These are phyloP conservation scores for Populus pruinosa DNA, from an alignment of 345 rosid genomes.

Conservation along the genomic window DNA sequence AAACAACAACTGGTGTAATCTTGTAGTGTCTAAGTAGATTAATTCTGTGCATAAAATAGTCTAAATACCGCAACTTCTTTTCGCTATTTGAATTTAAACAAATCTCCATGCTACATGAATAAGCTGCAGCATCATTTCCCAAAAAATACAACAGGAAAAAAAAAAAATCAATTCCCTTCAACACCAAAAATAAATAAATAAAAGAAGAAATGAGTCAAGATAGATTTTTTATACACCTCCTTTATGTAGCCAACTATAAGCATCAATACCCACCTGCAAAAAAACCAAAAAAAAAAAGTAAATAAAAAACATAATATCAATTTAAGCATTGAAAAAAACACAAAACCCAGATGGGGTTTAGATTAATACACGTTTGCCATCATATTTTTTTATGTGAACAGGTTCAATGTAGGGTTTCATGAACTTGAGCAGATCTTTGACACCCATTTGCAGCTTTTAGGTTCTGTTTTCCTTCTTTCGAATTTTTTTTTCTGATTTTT, in stretches of 20 bases:
- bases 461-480: background rate
- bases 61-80: conserved; percentile 59
- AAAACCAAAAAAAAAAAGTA: too few species aligned
- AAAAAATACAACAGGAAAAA: background rate
- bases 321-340: background rate
- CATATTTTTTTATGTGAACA: conserved; percentile 71
- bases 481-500: background rate
- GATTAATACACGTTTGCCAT: conserved; percentile 60
- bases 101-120: conserved; percentile 95
- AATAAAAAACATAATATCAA: background rate
- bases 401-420: conserved; percentile 74
- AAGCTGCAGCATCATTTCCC: conserved; percentile 41
- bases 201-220: background rate
- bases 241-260: conserved; percentile 90
- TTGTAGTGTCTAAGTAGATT: conserved; percentile 59
- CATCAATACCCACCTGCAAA: conserved; percentile 90
- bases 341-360: background rate
- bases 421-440: conserved; percentile 85
- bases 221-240: conserved; percentile 56
- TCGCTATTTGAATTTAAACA: conserved; percentile 59
- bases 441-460: conserved; percentile 54
- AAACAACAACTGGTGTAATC: conserved; percentile 73
- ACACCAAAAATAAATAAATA: background rate
- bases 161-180: background rate
- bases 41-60: conserved; percentile 80